Evolutionary conservation across 2,329 filamentous ascomycete genomes (phyloP).

Genomic region (Ophiocordyceps camponoti-leonardi): DNA sequence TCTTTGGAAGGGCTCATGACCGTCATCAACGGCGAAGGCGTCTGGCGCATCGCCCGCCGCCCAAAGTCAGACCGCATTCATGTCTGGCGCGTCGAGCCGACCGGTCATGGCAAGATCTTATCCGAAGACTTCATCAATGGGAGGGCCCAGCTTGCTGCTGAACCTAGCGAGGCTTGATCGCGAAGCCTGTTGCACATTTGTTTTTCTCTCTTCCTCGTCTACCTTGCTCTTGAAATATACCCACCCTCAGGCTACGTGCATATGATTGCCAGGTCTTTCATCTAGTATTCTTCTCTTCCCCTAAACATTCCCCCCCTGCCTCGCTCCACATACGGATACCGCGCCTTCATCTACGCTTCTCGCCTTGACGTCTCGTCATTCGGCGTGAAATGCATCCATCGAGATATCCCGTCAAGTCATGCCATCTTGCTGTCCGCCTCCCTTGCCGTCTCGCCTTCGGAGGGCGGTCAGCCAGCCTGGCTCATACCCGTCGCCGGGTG

Average conservation of each 20-base stretch:
- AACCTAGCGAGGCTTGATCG: slow-evolving; percentile 6
- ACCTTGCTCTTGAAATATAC: neutral
- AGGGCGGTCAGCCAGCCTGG: neutral
- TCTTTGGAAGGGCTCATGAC: slow-evolving; percentile 38
- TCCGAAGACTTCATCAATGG: slow-evolving; percentile 65
- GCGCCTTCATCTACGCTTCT: neutral
- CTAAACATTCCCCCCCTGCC: neutral
- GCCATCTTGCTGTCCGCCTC: neutral
- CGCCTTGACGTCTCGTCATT: neutral
- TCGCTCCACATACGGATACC: neutral
- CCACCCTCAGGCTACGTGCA: neutral
- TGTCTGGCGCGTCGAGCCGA: slow-evolving; percentile 55
- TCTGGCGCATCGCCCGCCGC: slow-evolving; percentile 62
- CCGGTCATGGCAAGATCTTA: slow-evolving; percentile 59
- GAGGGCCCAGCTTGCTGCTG: slow-evolving; percentile 37
- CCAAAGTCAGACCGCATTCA: slow-evolving; percentile 51
- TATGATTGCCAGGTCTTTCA: neutral
- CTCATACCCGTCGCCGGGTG: neutral
- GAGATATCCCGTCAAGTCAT: slow-evolving; percentile 1
- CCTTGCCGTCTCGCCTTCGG: neutral
- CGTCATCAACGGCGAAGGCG: slow-evolving; percentile 49
- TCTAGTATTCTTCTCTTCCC: neutral
- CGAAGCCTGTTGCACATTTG: slow-evolving; percentile 1
- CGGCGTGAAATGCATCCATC: neutral
- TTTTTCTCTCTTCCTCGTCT: neutral